A percentile compares a stretch with the other conserved stretches of the same genome.
These are phyloP conservation scores for Globisporangium alternatum DNA, from an alignment of 352 stramenopile species.

Conservation along the genomic window DNA sequence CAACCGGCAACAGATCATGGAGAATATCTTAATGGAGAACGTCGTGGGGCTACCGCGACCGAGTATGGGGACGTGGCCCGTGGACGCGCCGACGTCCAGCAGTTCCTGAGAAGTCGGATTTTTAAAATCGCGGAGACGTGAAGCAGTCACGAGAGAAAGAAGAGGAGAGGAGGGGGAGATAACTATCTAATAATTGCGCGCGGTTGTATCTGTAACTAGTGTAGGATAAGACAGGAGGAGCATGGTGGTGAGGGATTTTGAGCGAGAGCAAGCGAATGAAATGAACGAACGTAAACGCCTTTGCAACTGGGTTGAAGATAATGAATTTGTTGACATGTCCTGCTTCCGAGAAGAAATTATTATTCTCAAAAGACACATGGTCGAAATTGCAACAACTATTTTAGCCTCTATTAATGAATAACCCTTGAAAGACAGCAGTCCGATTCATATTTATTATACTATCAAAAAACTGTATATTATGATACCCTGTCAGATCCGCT, in stretches of 20 bases:
- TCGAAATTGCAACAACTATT: too few species aligned
- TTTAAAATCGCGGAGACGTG: background rate
- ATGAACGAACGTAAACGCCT: too few species aligned
- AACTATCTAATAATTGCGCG: conserved; percentile 5
- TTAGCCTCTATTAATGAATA: too few species aligned
- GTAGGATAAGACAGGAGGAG: conserved; percentile 5
- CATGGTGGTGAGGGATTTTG: background rate
- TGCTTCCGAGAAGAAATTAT: too few species aligned
- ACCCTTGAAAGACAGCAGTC: too few species aligned
- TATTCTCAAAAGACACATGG: too few species aligned
- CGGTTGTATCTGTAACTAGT: conserved; percentile 7
- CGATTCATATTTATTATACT: too few species aligned
- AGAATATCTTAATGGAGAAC: conserved; percentile 52
- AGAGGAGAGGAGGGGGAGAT: background rate
- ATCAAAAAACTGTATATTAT: background rate
- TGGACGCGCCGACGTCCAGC: background rate
- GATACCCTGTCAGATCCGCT: background rate
- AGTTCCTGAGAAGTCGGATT: background rate
- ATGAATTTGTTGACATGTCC: too few species aligned
- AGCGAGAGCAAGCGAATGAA: background rate
- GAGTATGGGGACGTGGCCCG: background rate
- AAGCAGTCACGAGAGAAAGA: background rate
- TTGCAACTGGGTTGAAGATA: too few species aligned
- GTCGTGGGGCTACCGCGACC: conserved; percentile 23
- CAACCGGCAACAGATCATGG: conserved; percentile 42